Evolutionary conservation across 1,139 yeast genomes (phyloP), one percentile per base, ranked within the genome.

Genomic region (Insectozyma bohioensis): DNA sequence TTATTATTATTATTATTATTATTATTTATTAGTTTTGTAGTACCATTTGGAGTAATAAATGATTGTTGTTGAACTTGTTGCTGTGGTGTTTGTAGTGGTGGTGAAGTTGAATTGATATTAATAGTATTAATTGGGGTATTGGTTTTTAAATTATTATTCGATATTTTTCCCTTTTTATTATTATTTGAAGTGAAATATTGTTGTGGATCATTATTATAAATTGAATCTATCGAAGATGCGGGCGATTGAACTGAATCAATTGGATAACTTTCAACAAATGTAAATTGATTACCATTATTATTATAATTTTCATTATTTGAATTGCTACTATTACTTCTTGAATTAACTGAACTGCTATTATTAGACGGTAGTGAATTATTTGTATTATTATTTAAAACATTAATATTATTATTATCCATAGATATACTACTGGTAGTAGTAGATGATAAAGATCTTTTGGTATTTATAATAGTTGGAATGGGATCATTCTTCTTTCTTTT

Each of bases 401-500:
- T n/a, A n/a, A n/a, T n/a, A n/a, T n/a, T n/a, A n/a, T n/a, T n/a
- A n/a, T n/a, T n/a, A n/a, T n/a, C n/a, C n/a, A n/a, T n/a, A n/a
- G n/a, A n/a, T n/a, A n/a, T n/a, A n/a, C n/a, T n/a, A n/a, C n/a
- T n/a, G n/a, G n/a, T n/a, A n/a, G n/a, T n/a, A n/a, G n/a, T n/a
- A n/a, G n/a, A n/a, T n/a, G n/a, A n/a, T n/a, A n/a, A n/a, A n/a
- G n/a, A n/a, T n/a, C n/a, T n/a, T 19, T 8, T 9, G 21, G 21
- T 19, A n/a, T n/a, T 19, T 8, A 19, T n/a, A n/a, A n/a, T 8
- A 6, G 12, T 20, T n/a, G n/a, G 16, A 4, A 7, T 13, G 12
- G 15, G 11, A 24, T 23, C 16, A 12, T 5, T 5, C 11, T 37
- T 38, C 17, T 47, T 60, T 9, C 67, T 60, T 30, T 67, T 64